These are phyloP conservation scores for Aspergillus sergii DNA, from an alignment of 2,329 filamentous ascomycete genomes.

Conservation along the genomic window DNA sequence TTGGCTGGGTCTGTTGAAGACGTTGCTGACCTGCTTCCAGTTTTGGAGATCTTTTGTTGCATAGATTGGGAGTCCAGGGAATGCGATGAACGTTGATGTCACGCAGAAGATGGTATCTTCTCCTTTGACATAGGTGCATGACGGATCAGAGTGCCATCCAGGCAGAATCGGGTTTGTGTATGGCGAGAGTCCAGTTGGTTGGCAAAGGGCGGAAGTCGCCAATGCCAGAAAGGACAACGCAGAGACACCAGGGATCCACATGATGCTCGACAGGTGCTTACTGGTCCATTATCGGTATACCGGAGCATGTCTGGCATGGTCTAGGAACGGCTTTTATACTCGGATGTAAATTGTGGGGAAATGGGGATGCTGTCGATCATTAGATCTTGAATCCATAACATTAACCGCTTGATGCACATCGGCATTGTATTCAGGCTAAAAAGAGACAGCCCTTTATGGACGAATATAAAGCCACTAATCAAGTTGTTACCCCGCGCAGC, in stretches of 20 bases:
- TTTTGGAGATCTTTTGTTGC: constrained; percentile 43
- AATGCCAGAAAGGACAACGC: background rate
- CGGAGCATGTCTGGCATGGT: background rate
- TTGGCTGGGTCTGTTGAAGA: constrained; percentile 32
- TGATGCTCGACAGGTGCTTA: background rate
- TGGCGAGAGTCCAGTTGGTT: background rate
- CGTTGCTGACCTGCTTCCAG: constrained; percentile 9
- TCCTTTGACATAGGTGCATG: constrained; percentile 44
- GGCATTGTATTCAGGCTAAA: background rate
- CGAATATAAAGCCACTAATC: background rate
- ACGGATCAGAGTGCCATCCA: constrained; percentile 51
- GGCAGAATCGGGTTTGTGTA: constrained; percentile 26
- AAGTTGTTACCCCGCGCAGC: background rate
- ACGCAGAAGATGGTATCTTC: constrained; percentile 40
- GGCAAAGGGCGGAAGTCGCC: background rate
- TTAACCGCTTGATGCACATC: background rate
- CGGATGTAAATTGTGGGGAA: background rate
- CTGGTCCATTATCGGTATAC: background rate
- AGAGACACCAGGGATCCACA: background rate
- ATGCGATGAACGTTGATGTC: constrained; percentile 49
- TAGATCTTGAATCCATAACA: background rate
- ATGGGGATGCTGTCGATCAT: background rate
- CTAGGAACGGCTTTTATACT: background rate
- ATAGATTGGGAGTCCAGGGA: constrained; percentile 51
- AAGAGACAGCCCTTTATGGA: background rate